Evolutionary conservation across 176 grass and related monocot species (phyloP).

Genomic region (Saccharum officinarum): DNA sequence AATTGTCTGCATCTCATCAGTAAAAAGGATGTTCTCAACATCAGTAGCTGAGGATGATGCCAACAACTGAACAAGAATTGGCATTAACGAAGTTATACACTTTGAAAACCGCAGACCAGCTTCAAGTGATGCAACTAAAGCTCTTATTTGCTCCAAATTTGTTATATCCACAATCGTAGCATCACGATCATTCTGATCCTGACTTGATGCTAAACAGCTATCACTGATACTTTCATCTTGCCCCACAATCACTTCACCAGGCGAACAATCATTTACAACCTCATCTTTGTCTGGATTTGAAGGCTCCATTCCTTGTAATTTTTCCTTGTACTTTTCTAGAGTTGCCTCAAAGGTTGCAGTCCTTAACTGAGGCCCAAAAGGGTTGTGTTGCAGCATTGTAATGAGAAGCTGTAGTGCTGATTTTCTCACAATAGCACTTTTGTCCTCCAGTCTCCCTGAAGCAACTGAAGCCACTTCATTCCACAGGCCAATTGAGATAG

Average conservation of each 20-base stretch:
- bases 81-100: constrained; percentile 83
- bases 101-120: constrained; percentile 82
- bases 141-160: constrained; percentile 90
- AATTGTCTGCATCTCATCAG: constrained; percentile 98
- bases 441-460: constrained; percentile 89
- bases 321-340: constrained; percentile 87
- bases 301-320: constrained; percentile 68
- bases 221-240: constrained; percentile 84
- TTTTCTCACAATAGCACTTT: constrained; percentile 96
- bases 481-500: constrained; percentile 94
- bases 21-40: constrained; percentile 86
- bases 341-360: constrained; percentile 77
- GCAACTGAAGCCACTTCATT: constrained; percentile 87
- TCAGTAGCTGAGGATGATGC: constrained; percentile 91
- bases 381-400: constrained; percentile 93
- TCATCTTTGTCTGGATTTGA: constrained; percentile 39
- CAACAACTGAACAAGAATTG: constrained; percentile 79
- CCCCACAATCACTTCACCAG: constrained; percentile 42
- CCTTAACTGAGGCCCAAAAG: constrained; percentile 88
- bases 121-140: constrained; percentile 95
- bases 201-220: constrained; percentile 74
- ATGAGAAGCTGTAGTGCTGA: constrained; percentile 86
- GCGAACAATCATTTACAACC: constrained; percentile 20
- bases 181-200: constrained; percentile 62
- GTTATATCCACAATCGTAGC: constrained; percentile 63